Evolutionary conservation across 306 rosid genomes (phyloP).

Genomic region (Lithocarpus polystachyus): DNA sequence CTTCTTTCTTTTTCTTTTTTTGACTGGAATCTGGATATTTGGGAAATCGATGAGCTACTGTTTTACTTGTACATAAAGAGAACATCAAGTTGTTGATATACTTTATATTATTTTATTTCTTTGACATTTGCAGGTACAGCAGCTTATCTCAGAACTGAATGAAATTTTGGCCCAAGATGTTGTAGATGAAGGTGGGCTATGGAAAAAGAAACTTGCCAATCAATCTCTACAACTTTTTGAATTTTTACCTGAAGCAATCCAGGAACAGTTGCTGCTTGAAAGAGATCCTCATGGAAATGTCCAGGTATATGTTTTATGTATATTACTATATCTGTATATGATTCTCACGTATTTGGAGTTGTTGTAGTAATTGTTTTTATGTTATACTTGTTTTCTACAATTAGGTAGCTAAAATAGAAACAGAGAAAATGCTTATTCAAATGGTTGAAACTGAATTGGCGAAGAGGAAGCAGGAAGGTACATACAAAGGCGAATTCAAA

Average conservation of each 20-base stretch:
- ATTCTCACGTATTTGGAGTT: slow-evolving; percentile 4
- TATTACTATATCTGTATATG: slow-evolving; percentile 12
- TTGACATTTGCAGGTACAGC: slow-evolving; percentile 73
- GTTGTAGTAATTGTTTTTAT: slow-evolving; percentile 1
- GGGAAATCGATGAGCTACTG: neutral
- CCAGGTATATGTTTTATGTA: slow-evolving; percentile 55
- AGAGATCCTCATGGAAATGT: slow-evolving; percentile 99
- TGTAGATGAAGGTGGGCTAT: slow-evolving; percentile 82
- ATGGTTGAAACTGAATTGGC: slow-evolving; percentile 94
- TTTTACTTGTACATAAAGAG: neutral
- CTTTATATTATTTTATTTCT: slow-evolving; percentile 13
- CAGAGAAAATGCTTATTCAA: slow-evolving; percentile 99
- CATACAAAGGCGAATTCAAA: slow-evolving; percentile 56
- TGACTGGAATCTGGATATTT: neutral
- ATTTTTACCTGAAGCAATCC: slow-evolving; percentile 88
- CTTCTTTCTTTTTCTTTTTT: too few relatives aligned
- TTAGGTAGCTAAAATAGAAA: slow-evolving; percentile 97
- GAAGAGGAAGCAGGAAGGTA: slow-evolving; percentile 77
- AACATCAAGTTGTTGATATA: neutral
- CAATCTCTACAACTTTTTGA: slow-evolving; percentile 89
- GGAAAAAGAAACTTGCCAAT: slow-evolving; percentile 86
- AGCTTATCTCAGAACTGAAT: slow-evolving; percentile 88
- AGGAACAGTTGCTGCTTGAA: slow-evolving; percentile 98
- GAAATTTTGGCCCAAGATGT: slow-evolving; percentile 80
- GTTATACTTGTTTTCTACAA: slow-evolving; percentile 10